Percentiles rank a stretch among this genome's conserved stretches.
Evolutionary conservation across 768 basidiomycete species (phyloP).

Genomic region (Podaxis sp.): DNA sequence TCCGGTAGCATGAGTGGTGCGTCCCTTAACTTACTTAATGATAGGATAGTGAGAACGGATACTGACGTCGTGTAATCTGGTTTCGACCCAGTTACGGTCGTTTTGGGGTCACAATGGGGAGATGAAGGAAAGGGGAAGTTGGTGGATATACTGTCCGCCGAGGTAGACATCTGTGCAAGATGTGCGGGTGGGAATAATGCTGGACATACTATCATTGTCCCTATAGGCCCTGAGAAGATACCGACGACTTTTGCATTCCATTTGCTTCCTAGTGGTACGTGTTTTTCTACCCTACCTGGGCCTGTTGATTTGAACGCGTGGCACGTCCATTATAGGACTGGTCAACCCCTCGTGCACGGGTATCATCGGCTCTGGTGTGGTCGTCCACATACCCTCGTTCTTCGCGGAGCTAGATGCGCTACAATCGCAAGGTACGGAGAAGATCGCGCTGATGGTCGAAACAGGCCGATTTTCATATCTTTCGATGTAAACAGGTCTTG

Average conservation of each 20-base stretch:
- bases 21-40: not conserved
- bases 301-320: not conserved
- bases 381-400: slow-evolving; percentile 93
- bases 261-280: slow-evolving; percentile 86
- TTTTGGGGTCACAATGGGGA: slow-evolving; percentile 89
- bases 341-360: slow-evolving; percentile 85
- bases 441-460: not conserved
- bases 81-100: slow-evolving; percentile 51
- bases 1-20: not conserved
- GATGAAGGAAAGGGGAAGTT: slow-evolving; percentile 96
- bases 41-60: not conserved
- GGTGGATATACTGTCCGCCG: slow-evolving; percentile 91
- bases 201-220: slow-evolving; percentile 95
- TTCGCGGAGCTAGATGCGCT: slow-evolving; percentile 90
- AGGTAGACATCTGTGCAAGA: slow-evolving; percentile 89
- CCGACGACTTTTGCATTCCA: slow-evolving; percentile 90
- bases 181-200: slow-evolving; percentile 99
- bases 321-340: slow-evolving; percentile 49
- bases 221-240: slow-evolving; percentile 58
- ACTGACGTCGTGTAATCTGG: not conserved
- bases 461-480: not conserved
- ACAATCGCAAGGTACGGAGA: slow-evolving; percentile 68
- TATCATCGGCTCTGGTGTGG: slow-evolving; percentile 93
- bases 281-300: not conserved
- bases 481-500: slow-evolving; percentile 56